Conservation (phyloP, 495 filamentous ascomycete genomes). For the Lentithecium fluviatile region DNA sequence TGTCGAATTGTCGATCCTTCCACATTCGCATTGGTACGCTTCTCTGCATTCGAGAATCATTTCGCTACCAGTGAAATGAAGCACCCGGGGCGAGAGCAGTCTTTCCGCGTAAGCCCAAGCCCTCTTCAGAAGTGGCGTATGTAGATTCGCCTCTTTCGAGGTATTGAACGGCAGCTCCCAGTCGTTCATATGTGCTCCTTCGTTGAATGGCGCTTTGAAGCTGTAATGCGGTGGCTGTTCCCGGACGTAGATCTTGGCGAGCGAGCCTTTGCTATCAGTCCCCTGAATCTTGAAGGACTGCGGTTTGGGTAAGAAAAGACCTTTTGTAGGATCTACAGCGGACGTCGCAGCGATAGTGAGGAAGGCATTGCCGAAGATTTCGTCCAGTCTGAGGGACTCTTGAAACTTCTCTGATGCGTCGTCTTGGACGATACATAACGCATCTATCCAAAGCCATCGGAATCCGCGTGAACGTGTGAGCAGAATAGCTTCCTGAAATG, state of each 20-base stretch:
- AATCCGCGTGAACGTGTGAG: conserved; percentile 28
- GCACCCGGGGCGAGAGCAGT: conserved; percentile 27
- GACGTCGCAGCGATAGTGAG: conserved; percentile 34
- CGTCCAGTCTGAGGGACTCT: conserved; percentile 15
- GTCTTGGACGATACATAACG: conserved; percentile 31
- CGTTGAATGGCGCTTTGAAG: conserved; percentile 32
- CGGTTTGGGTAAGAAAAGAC: conserved; percentile 22
- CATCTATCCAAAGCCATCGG: conserved; percentile 32
- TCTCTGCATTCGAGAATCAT: conserved; percentile 38
- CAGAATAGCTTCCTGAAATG: conserved; percentile 32
- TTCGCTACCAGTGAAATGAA: conserved; percentile 35
- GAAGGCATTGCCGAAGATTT: conserved; percentile 30
- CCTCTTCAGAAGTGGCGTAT: conserved; percentile 31
- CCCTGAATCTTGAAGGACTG: conserved; percentile 34
- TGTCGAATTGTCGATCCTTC: conserved; percentile 26
- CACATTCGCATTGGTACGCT: conserved; percentile 34
- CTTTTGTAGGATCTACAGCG: conserved; percentile 19
- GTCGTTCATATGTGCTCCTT: conserved; percentile 33
- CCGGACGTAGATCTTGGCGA: conserved; percentile 31
- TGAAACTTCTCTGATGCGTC: conserved; percentile 15
- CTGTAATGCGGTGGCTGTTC: conserved; percentile 35
- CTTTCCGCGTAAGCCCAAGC: conserved; percentile 38
- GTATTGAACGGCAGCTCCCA: conserved; percentile 33
- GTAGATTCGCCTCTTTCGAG: conserved; percentile 20
- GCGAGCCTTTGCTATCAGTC: conserved; percentile 30